These are phyloP conservation scores for Leishmania mexicana DNA, from an alignment of 208 protist genomes.

Conservation along the genomic window DNA sequence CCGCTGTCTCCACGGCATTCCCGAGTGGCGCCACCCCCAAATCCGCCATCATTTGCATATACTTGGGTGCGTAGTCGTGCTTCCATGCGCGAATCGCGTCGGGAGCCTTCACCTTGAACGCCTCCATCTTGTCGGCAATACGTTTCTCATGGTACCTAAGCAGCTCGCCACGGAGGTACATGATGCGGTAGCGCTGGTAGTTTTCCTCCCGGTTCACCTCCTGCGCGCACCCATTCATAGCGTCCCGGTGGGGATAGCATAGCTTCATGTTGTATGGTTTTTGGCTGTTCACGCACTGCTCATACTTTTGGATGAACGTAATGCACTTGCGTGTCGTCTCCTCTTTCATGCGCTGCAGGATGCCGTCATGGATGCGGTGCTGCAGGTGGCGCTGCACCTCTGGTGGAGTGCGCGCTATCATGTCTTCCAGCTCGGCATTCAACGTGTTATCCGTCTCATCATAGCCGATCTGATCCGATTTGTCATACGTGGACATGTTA, in stretches of 20 bases:
- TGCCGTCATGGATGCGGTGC: slow-evolving; percentile 87
- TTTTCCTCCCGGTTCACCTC: slow-evolving; percentile 86
- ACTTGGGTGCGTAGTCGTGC: slow-evolving; percentile 84
- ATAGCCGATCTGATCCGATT: slow-evolving; percentile 83
- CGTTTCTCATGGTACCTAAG: slow-evolving; percentile 76
- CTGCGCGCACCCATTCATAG: slow-evolving; percentile 83
- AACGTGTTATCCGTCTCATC: slow-evolving; percentile 74
- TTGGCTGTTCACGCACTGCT: slow-evolving; percentile 71
- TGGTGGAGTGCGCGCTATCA: slow-evolving; percentile 68
- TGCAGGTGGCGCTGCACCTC: slow-evolving; percentile 70
- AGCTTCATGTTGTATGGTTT: slow-evolving; percentile 62
- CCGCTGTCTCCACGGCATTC: neutral
- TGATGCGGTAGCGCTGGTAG: slow-evolving; percentile 81
- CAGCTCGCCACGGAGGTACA: slow-evolving; percentile 86
- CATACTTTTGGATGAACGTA: slow-evolving; percentile 76
- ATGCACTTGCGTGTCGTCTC: slow-evolving; percentile 83
- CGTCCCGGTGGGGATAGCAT: slow-evolving; percentile 83
- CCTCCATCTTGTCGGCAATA: slow-evolving; percentile 73
- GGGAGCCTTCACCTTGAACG: slow-evolving; percentile 70
- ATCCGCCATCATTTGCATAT: slow-evolving; percentile 85
- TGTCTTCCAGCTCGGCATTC: slow-evolving; percentile 77
- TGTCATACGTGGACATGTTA: slow-evolving; percentile 82
- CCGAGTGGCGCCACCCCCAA: slow-evolving; percentile 32
- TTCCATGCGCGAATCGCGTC: slow-evolving; percentile 80
- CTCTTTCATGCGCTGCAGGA: slow-evolving; percentile 88